Evolutionary conservation across 257 asterid species (phyloP).

Genomic region (Solanum sitiens): DNA sequence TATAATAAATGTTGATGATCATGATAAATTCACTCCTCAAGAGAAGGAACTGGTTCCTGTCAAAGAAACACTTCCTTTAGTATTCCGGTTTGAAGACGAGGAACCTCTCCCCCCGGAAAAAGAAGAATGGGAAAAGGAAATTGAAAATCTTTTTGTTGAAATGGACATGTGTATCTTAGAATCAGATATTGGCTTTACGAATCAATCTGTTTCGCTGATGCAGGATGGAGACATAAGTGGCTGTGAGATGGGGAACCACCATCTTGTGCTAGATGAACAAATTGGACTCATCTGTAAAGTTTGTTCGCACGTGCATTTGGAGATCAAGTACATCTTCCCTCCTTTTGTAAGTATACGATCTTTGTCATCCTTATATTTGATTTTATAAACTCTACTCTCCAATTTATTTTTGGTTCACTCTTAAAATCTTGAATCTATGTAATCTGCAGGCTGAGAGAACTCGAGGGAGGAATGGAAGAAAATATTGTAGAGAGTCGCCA

Average conservation of each 20-base stretch:
- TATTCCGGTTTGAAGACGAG: conserved; percentile 47
- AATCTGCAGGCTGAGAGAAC: conserved; percentile 17
- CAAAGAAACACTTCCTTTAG: conserved; percentile 25
- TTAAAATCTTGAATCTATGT: not conserved
- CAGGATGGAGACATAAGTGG: not conserved
- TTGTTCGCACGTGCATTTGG: conserved; percentile 31
- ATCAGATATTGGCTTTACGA: conserved; percentile 6
- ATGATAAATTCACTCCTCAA: conserved; percentile 5
- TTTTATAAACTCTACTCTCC: not conserved
- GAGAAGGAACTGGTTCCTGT: not conserved
- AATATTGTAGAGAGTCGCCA: not conserved
- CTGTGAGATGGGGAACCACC: conserved; percentile 45
- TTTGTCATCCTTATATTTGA: not conserved
- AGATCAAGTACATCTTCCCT: conserved; percentile 57
- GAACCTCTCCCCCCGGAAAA: conserved; percentile 20
- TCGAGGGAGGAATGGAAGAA: conserved; percentile 1
- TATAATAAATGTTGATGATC: conserved; percentile 11
- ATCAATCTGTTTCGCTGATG: not conserved
- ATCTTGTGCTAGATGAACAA: conserved; percentile 41
- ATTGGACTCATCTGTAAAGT: conserved; percentile 49
- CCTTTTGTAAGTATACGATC: conserved; percentile 35
- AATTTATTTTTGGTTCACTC: not conserved
- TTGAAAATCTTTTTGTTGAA: conserved; percentile 34
- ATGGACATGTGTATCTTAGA: conserved; percentile 32
- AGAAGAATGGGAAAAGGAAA: conserved; percentile 35